Percentiles rank a stretch among this genome's conserved stretches.
These are phyloP conservation scores for Lasiosphaeris hirsuta DNA, from an alignment of 495 filamentous ascomycete species.

Conservation along the genomic window DNA sequence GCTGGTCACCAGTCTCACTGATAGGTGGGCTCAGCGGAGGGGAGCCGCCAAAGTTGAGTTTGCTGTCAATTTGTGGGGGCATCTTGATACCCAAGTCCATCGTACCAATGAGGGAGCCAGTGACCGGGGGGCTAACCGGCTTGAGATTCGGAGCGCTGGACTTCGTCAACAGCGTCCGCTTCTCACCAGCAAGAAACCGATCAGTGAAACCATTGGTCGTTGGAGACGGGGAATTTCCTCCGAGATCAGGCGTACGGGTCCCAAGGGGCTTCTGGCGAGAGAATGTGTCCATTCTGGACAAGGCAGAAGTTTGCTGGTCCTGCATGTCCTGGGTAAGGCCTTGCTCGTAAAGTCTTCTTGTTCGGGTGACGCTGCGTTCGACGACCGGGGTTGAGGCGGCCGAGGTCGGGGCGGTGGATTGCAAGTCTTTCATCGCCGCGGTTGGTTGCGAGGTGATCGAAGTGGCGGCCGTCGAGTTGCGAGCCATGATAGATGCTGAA, in stretches of 20 bases:
- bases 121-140: slow-evolving; percentile 37
- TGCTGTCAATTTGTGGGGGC: slow-evolving; percentile 33
- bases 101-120: slow-evolving; percentile 26
- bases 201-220: slow-evolving; percentile 27
- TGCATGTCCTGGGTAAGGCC: slow-evolving; percentile 74
- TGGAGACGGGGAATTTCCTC: slow-evolving; percentile 30
- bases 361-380: slow-evolving; percentile 58
- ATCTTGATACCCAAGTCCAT: slow-evolving; percentile 30
- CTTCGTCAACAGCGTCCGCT: slow-evolving; percentile 37
- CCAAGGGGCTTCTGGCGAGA: slow-evolving; percentile 54
- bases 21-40: slow-evolving; percentile 72
- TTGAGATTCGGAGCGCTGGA: slow-evolving; percentile 48
- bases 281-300: slow-evolving; percentile 76
- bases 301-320: slow-evolving; percentile 72
- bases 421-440: slow-evolving; percentile 45
- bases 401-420: slow-evolving; percentile 27
- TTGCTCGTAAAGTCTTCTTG: slow-evolving; percentile 80
- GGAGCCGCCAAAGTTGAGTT: slow-evolving; percentile 44
- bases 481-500: slow-evolving; percentile 64
- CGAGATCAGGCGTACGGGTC: slow-evolving; percentile 46
- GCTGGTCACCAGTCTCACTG: slow-evolving; percentile 63
- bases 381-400: slow-evolving; percentile 30
- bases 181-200: slow-evolving; percentile 29
- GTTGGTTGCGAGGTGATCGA: slow-evolving; percentile 78
- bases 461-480: slow-evolving; percentile 86